A percentile compares a stretch with the other conserved stretches of the same genome.
These are phyloP conservation scores for Pyrenophora teres DNA, from an alignment of 2,329 filamentous ascomycete species.

Conservation along the genomic window DNA sequence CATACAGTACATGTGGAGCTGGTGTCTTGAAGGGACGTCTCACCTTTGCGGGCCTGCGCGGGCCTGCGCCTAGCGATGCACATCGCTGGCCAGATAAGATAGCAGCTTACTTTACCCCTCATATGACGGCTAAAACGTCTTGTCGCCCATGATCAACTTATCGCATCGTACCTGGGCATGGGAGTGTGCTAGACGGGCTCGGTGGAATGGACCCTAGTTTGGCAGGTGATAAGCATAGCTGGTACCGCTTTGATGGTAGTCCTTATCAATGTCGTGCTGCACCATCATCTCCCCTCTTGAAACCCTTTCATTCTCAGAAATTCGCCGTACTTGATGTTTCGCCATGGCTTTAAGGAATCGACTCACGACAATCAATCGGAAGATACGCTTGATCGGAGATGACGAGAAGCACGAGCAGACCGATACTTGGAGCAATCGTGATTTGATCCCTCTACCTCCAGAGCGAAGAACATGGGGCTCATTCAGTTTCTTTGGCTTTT, in stretches of 20 bases:
- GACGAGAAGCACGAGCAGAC: slow-evolving; percentile 53
- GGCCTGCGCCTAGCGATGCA: neutral
- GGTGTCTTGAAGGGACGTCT: neutral
- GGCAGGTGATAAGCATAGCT: neutral
- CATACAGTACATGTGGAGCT: neutral
- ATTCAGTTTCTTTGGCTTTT: slow-evolving; percentile 52
- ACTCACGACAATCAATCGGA: slow-evolving; percentile 37
- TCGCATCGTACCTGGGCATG: neutral
- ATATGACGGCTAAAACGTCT: neutral
- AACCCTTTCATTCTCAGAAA: neutral
- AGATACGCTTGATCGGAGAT: slow-evolving; percentile 47
- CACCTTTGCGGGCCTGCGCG: neutral
- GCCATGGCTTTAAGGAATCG: slow-evolving; percentile 14
- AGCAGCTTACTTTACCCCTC: slow-evolving; percentile 7
- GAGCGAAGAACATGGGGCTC: slow-evolving; percentile 49
- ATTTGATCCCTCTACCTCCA: slow-evolving; percentile 47
- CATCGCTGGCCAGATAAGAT: slow-evolving; percentile 9
- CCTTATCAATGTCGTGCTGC: neutral
- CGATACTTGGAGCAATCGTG: slow-evolving; percentile 49
- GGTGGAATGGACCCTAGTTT: neutral
- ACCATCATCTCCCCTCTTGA: neutral
- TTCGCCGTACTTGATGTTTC: neutral
- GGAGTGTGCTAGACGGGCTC: neutral
- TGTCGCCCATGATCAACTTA: neutral
- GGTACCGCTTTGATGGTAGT: neutral